Evolutionary conservation across 1,139 yeast genomes (phyloP).

Genomic region (Scheffersomyces insectosa): DNA sequence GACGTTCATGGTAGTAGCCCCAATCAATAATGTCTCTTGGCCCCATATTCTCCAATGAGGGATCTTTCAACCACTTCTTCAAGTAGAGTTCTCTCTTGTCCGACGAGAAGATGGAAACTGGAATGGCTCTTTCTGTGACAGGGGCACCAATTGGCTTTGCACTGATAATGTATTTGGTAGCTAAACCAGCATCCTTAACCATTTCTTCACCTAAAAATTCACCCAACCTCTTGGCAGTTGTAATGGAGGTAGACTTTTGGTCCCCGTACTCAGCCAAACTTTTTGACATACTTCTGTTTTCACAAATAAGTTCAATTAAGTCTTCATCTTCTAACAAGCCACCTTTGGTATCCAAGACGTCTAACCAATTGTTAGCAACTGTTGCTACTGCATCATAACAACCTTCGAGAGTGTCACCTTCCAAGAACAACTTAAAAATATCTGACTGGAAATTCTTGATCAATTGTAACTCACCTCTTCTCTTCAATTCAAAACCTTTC

Average conservation of each 20-base stretch:
- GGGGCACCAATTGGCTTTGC: slow-evolving; percentile 84
- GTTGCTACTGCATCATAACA: slow-evolving; percentile 90
- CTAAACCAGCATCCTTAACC: slow-evolving; percentile 96
- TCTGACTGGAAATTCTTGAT: slow-evolving; percentile 96
- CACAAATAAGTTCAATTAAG: slow-evolving; percentile 91
- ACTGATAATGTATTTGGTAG: slow-evolving; percentile 91
- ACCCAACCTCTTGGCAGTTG: slow-evolving; percentile 90
- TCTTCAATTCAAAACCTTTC: slow-evolving; percentile 93
- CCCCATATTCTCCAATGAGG: slow-evolving; percentile 77
- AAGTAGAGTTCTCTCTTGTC: slow-evolving; percentile 65
- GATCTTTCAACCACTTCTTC: slow-evolving; percentile 85
- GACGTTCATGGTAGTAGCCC: slow-evolving; percentile 87
- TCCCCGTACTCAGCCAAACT: slow-evolving; percentile 84
- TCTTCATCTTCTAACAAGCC: slow-evolving; percentile 90
- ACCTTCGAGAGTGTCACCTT: slow-evolving; percentile 72
- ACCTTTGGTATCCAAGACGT: slow-evolving; percentile 87
- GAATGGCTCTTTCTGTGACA: slow-evolving; percentile 94
- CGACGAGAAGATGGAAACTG: slow-evolving; percentile 93
- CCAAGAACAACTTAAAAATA: slow-evolving; percentile 85
- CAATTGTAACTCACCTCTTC: slow-evolving; percentile 93
- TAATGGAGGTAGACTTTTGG: slow-evolving; percentile 92
- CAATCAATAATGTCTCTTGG: slow-evolving; percentile 91
- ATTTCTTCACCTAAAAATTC: slow-evolving; percentile 96
- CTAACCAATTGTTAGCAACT: slow-evolving; percentile 95
- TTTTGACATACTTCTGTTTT: slow-evolving; percentile 93